Evolutionary conservation across 441 rosid genomes (phyloP).

Genomic region (Aquilaria agallochum): DNA sequence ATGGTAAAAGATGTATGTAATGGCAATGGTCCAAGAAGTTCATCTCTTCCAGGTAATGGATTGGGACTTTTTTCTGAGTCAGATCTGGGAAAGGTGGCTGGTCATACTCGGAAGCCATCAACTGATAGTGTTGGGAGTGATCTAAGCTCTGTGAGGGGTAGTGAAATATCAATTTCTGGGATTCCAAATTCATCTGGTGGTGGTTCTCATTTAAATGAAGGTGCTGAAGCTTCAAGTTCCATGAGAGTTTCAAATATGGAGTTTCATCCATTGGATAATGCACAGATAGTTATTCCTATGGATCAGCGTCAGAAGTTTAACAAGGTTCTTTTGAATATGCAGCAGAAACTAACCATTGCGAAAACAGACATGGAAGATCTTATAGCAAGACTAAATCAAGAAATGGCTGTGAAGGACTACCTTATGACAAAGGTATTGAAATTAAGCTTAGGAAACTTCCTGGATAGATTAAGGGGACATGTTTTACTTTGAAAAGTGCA

Average conservation of each 20-base stretch:
- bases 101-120: slow-evolving; percentile 66
- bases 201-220: slow-evolving; percentile 50
- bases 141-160: slow-evolving; percentile 51
- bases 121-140: slow-evolving; percentile 73
- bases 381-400: slow-evolving; percentile 89
- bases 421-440: slow-evolving; percentile 73
- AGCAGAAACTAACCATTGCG: slow-evolving; percentile 71
- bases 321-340: slow-evolving; percentile 70
- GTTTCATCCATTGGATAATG: slow-evolving; percentile 42
- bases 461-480: too few species aligned
- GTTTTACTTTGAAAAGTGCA: too few species aligned
- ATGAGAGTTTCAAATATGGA: slow-evolving; percentile 32
- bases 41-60: slow-evolving; percentile 41
- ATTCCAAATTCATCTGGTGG: slow-evolving; percentile 54
- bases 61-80: slow-evolving; percentile 53
- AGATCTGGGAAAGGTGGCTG: slow-evolving; percentile 41
- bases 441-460: neutral
- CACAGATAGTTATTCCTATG: slow-evolving; percentile 64
- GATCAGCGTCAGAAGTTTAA: slow-evolving; percentile 82
- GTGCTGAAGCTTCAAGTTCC: slow-evolving; percentile 34
- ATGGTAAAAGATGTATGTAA: slow-evolving; percentile 34
- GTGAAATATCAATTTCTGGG: slow-evolving; percentile 57
- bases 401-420: slow-evolving; percentile 83
- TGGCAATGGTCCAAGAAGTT: slow-evolving; percentile 46
- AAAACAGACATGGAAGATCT: slow-evolving; percentile 99